Conservation (phyloP, 2,329 filamentous ascomycete genomes). For the Raffaelea arxii region DNA sequence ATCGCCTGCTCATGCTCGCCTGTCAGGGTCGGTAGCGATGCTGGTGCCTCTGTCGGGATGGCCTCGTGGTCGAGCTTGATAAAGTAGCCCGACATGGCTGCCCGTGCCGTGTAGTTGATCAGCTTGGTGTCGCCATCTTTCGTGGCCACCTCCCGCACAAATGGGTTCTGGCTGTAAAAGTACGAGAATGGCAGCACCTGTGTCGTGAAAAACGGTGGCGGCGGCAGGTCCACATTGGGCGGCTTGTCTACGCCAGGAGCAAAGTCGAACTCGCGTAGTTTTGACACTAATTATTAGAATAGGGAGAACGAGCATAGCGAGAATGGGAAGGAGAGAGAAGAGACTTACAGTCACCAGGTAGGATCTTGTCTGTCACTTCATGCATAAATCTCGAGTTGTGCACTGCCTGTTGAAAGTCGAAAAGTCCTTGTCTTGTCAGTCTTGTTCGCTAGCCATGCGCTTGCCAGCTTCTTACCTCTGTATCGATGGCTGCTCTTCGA, state of each 20-base stretch:
- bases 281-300: conserved; percentile 29
- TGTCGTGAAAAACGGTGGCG: conserved; percentile 69
- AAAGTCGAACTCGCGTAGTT: conserved; percentile 54
- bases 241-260: conserved; percentile 49
- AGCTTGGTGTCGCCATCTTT: conserved; percentile 39
- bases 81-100: conserved; percentile 50
- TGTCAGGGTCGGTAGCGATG: conserved; percentile 43
- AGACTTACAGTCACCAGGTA: conserved; percentile 57
- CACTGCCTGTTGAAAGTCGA: conserved; percentile 79
- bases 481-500: conserved; percentile 80
- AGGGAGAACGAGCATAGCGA: conserved; percentile 10
- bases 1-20: conserved; percentile 54
- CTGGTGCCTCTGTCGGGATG: conserved; percentile 49
- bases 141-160: conserved; percentile 54
- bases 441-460: no score
- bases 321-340: background rate
- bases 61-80: conserved; percentile 52
- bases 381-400: conserved; percentile 58
- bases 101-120: conserved; percentile 46
- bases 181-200: conserved; percentile 67
- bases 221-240: conserved; percentile 60
- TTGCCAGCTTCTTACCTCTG: conserved; percentile 41
- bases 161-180: conserved; percentile 78
- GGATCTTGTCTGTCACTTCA: conserved; percentile 59
- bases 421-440: conserved; percentile 39